phyloP scores from a whole-genome alignment of 495 filamentous ascomycete genomes.

The Extremus antarcticus region DNA sequence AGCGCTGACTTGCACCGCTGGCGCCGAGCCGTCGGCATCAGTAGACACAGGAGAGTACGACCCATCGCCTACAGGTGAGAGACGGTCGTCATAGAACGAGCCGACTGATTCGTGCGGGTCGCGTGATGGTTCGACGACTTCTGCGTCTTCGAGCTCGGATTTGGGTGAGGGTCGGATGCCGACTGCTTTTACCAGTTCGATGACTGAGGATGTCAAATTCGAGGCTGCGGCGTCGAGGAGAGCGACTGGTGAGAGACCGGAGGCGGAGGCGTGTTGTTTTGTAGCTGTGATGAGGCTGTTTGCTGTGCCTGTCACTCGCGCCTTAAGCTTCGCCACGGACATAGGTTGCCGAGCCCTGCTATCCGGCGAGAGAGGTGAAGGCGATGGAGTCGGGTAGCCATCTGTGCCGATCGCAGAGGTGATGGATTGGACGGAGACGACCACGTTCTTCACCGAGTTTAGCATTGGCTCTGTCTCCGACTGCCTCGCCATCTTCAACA shows the following conservation, averaged over 20 bases:
- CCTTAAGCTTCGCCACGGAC: constrained; percentile 55
- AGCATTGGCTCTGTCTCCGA: constrained; percentile 60
- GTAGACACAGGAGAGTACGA: not conserved
- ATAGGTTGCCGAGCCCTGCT: constrained; percentile 33
- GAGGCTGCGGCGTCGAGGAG: constrained; percentile 91
- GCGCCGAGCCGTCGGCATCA: not conserved
- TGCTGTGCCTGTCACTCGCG: constrained; percentile 73
- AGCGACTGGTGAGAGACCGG: constrained; percentile 86
- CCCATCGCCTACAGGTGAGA: not conserved
- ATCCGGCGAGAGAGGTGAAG: constrained; percentile 1
- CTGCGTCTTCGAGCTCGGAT: constrained; percentile 9
- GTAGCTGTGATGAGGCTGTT: constrained; percentile 92
- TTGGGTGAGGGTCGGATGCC: constrained; percentile 68
- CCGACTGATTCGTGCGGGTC: constrained; percentile 6
- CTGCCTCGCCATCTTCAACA: constrained; percentile 63
- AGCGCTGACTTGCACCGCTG: not conserved
- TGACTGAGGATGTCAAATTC: constrained; percentile 71
- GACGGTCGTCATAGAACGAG: constrained; percentile 16
- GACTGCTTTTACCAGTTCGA: constrained; percentile 71
- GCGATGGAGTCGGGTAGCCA: constrained; percentile 22
- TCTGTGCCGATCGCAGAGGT: constrained; percentile 44
- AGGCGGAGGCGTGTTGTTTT: constrained; percentile 73
- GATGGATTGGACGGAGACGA: constrained; percentile 68
- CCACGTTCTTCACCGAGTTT: constrained; percentile 69
- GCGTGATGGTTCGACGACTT: not conserved